These are phyloP conservation scores for Trypanosoma congolense DNA, from an alignment of 208 protist genomes.

Conservation along the genomic window DNA sequence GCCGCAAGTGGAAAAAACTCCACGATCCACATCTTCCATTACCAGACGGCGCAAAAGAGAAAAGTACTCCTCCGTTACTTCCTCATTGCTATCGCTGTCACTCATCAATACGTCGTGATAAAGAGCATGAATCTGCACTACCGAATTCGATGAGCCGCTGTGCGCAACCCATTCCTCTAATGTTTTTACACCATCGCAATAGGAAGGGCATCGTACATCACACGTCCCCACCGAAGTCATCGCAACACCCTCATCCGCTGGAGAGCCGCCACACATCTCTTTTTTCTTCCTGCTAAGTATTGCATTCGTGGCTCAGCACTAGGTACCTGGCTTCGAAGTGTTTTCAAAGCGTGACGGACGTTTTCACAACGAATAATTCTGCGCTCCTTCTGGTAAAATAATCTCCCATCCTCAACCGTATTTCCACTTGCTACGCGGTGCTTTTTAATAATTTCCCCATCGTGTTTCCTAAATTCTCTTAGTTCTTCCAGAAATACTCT, in stretches of 20 bases:
- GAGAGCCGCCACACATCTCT: background rate
- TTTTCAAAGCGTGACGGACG: conserved; percentile 19
- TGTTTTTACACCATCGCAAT: conserved; percentile 14
- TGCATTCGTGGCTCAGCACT: conserved; percentile 11
- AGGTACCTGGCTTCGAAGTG: conserved; percentile 15
- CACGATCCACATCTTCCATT: conserved; percentile 21
- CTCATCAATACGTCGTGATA: conserved; percentile 19
- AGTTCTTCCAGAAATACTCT: conserved; percentile 1
- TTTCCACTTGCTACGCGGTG: no score
- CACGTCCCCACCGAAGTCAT: conserved; percentile 1
- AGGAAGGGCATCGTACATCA: conserved; percentile 14
- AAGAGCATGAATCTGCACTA: conserved; percentile 16
- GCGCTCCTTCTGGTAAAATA: no score
- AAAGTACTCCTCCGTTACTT: conserved; percentile 8
- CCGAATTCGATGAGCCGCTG: conserved; percentile 13
- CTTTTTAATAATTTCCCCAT: no score
- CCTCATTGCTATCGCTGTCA: conserved; percentile 1
- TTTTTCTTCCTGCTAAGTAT: conserved; percentile 2
- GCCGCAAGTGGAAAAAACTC: conserved; percentile 20
- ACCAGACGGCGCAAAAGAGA: conserved; percentile 10
- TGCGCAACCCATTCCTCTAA: conserved; percentile 11
- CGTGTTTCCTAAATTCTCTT: conserved; percentile 1
- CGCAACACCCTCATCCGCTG: background rate
- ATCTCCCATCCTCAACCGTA: no score
- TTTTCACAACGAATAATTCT: conserved; percentile 6